Conservation (phyloP, 192 early-diverging fungal genomes). For the Podochytrium sp. region DNA sequence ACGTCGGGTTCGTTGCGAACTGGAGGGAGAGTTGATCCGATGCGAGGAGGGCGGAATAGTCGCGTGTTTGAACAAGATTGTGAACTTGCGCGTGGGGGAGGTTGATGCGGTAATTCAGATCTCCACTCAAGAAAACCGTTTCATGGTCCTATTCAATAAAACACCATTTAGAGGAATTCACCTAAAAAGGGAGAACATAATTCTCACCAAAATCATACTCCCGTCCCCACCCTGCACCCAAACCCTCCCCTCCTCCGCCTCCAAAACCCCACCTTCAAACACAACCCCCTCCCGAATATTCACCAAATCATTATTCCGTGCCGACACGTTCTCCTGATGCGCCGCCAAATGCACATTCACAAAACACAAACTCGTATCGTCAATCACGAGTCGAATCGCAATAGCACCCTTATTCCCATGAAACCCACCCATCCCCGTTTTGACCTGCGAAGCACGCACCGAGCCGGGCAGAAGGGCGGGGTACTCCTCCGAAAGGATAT, state of each 20-base stretch:
- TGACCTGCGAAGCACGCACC: slow-evolving; percentile 58
- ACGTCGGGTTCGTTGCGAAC: slow-evolving; percentile 58
- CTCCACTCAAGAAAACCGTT: slow-evolving; percentile 53
- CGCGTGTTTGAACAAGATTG: slow-evolving; percentile 27
- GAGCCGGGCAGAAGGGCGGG: slow-evolving; percentile 64
- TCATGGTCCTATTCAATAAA: slow-evolving; percentile 59
- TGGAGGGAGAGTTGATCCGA: slow-evolving; percentile 56
- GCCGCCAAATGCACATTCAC: slow-evolving; percentile 87
- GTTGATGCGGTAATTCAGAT: slow-evolving; percentile 93
- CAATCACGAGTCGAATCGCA: slow-evolving; percentile 72
- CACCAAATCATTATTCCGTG: slow-evolving; percentile 76
- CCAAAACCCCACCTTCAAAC: slow-evolving; percentile 39
- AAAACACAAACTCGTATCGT: slow-evolving; percentile 83
- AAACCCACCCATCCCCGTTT: slow-evolving; percentile 87
- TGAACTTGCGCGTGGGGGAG: slow-evolving; percentile 70
- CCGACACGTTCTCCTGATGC: slow-evolving; percentile 72
- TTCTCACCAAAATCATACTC: slow-evolving; percentile 66
- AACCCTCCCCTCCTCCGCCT: slow-evolving; percentile 25
- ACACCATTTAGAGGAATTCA: slow-evolving; percentile 53
- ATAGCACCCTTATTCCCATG: slow-evolving; percentile 93
- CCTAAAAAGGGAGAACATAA: slow-evolving; percentile 8
- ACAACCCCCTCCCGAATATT: slow-evolving; percentile 67
- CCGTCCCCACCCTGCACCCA: slow-evolving; percentile 89
- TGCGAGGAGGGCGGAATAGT: slow-evolving; percentile 18
- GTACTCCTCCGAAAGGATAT: slow-evolving; percentile 66